Conservation (phyloP, 768 basidiomycete species). For the Xerocomellus chrysenteron region DNA sequence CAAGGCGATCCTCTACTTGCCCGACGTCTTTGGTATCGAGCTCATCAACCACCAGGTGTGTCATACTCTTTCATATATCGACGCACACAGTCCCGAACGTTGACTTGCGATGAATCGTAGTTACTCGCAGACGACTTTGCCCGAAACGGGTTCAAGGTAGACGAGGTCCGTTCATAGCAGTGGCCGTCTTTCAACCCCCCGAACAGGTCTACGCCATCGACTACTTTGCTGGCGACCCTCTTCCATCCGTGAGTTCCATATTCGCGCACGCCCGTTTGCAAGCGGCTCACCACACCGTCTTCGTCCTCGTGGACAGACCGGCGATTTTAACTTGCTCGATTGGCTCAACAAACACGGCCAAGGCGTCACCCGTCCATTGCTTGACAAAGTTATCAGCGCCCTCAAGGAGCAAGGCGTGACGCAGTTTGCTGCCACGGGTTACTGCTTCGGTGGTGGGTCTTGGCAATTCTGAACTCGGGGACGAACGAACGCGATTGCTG, state of each 20-base stretch:
- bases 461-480: no score
- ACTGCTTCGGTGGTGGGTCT: slow-evolving; percentile 63
- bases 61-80: neutral
- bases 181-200: neutral
- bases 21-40: slow-evolving; percentile 53
- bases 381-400: slow-evolving; percentile 56
- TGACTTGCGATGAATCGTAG: slow-evolving; percentile 21
- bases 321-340: slow-evolving; percentile 22
- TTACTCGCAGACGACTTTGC: slow-evolving; percentile 46
- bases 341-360: slow-evolving; percentile 45
- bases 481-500: neutral
- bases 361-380: slow-evolving; percentile 41
- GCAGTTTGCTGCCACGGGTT: slow-evolving; percentile 59
- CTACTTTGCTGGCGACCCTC: slow-evolving; percentile 30
- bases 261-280: neutral
- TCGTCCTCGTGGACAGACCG: neutral
- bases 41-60: slow-evolving; percentile 46
- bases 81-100: neutral
- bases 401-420: slow-evolving; percentile 62
- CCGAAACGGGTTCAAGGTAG: slow-evolving; percentile 37
- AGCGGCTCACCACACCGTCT: neutral
- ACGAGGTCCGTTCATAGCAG: neutral
- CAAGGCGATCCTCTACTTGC: slow-evolving; percentile 54
- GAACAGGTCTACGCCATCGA: slow-evolving; percentile 25
- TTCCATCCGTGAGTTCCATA: slow-evolving; percentile 13